A percentile compares a stretch with the other conserved stretches of the same genome.
phyloP scores from a whole-genome alignment of 2,329 filamentous ascomycete genomes.

The Arthroderma sp. region DNA sequence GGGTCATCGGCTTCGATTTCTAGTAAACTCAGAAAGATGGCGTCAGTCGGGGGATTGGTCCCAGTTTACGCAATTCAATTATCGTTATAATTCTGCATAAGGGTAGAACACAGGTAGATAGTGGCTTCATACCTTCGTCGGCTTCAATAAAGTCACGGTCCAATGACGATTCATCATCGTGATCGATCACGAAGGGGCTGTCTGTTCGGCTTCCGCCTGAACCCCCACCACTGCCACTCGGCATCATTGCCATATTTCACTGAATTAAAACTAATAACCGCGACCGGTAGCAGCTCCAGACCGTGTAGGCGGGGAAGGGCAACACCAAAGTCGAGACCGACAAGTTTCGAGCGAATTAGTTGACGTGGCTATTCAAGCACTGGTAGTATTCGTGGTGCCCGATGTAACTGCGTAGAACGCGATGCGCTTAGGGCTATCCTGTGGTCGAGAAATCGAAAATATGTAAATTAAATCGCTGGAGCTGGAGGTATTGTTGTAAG shows the following conservation, averaged over 20 bases:
- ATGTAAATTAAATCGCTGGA: no score
- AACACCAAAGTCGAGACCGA: no score
- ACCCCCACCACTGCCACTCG: conserved; percentile 15
- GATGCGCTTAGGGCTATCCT: no score
- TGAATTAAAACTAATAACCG: background rate
- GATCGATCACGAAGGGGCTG: conserved; percentile 45
- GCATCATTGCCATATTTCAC: conserved; percentile 19
- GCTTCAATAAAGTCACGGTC: conserved; percentile 66
- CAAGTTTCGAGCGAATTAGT: no score
- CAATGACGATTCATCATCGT: conserved; percentile 47
- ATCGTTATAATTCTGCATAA: background rate
- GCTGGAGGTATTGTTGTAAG: no score
- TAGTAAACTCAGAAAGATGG: conserved; percentile 19
- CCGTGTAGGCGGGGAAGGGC: no score
- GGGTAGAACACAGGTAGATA: background rate
- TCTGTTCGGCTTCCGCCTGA: conserved; percentile 24
- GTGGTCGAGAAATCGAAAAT: no score
- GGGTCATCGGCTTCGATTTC: conserved; percentile 91
- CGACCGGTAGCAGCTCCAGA: background rate
- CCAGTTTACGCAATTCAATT: no score
- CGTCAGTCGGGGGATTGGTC: background rate
- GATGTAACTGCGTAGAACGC: no score
- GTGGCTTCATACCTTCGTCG: conserved; percentile 44
- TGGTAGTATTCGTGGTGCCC: no score
- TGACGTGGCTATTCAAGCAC: no score